Evolutionary conservation across 73 alveolate species (phyloP).

Genomic region (Paramecium primaurelia): DNA sequence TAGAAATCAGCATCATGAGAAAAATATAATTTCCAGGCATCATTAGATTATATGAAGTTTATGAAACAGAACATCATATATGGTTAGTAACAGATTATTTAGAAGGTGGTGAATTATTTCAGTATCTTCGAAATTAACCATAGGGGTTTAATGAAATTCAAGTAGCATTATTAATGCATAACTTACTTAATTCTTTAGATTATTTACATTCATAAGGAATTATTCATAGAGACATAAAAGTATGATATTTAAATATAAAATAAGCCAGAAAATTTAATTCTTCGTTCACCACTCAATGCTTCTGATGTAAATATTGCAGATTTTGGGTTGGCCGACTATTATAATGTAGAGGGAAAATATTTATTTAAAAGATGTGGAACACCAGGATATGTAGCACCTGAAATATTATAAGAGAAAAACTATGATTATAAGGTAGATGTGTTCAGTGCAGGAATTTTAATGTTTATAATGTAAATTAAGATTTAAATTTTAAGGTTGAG

Average conservation of each 20-base stretch:
- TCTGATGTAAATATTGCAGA: constrained; percentile 58
- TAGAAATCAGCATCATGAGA: constrained; percentile 47
- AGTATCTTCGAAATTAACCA: constrained; percentile 58
- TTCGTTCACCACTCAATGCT: not conserved
- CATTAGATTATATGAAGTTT: constrained; percentile 85
- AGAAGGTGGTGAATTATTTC: constrained; percentile 87
- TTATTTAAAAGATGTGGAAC: constrained; percentile 62
- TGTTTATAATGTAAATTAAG: constrained; percentile 45
- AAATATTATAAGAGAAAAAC: constrained; percentile 41
- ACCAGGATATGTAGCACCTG: constrained; percentile 64
- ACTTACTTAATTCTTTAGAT: constrained; percentile 13
- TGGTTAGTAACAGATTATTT: constrained; percentile 82
- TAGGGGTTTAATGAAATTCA: constrained; percentile 34
- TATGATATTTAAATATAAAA: constrained; percentile 33
- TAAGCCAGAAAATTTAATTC: constrained; percentile 55
- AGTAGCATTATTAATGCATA: constrained; percentile 32
- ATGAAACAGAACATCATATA: constrained; percentile 72
- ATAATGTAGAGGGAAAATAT: constrained; percentile 53
- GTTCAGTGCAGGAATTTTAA: constrained; percentile 58
- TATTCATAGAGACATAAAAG: constrained; percentile 67
- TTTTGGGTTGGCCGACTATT: constrained; percentile 62
- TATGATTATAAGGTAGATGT: constrained; percentile 57
- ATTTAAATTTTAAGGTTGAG: not conserved
- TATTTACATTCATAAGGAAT: constrained; percentile 63
- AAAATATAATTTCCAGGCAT: constrained; percentile 83